Evolutionary conservation across 2,329 filamentous ascomycete species (phyloP).

Genomic region (Thielaviopsis populi): DNA sequence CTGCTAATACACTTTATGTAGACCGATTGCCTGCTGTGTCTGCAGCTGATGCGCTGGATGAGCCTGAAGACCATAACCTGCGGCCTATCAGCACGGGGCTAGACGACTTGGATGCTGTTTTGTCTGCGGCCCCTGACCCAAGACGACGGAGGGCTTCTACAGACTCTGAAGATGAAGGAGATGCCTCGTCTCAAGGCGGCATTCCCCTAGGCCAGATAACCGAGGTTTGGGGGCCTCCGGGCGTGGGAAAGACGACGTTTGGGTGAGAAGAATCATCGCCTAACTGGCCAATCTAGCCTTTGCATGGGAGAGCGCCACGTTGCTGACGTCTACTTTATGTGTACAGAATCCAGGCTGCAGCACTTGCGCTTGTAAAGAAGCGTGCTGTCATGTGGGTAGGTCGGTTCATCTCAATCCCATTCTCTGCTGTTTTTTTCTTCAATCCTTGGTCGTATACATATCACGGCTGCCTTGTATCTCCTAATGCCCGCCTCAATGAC

Average conservation of each 20-base stretch:
- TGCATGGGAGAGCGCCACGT: neutral
- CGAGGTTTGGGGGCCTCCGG: constrained; percentile 78
- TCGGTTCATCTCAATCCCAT: constrained; percentile 30
- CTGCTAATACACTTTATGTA: constrained; percentile 23
- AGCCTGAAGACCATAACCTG: constrained; percentile 36
- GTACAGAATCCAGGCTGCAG: constrained; percentile 54
- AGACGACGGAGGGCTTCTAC: neutral
- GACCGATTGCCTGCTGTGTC: constrained; percentile 65
- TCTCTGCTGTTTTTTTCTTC: neutral
- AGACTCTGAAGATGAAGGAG: neutral
- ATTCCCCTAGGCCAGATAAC: constrained; percentile 63
- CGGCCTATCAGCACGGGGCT: constrained; percentile 43
- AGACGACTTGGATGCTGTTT: constrained; percentile 33
- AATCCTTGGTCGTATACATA: neutral
- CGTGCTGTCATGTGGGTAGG: constrained; percentile 68
- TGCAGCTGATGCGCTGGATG: constrained; percentile 54
- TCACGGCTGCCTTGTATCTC: neutral
- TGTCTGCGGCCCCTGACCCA: constrained; percentile 21
- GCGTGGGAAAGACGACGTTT: constrained; percentile 70
- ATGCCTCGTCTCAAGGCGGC: constrained; percentile 31
- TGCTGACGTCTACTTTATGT: constrained; percentile 10
- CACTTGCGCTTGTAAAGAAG: constrained; percentile 45
- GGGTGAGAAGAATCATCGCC: constrained; percentile 38
- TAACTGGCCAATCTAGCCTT: neutral
- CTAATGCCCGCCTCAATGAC: neutral